Evolutionary conservation across 345 rosid species (phyloP), one percentile per base, ranked within the genome.

Genomic region (Eucalyptus melliodora): DNA sequence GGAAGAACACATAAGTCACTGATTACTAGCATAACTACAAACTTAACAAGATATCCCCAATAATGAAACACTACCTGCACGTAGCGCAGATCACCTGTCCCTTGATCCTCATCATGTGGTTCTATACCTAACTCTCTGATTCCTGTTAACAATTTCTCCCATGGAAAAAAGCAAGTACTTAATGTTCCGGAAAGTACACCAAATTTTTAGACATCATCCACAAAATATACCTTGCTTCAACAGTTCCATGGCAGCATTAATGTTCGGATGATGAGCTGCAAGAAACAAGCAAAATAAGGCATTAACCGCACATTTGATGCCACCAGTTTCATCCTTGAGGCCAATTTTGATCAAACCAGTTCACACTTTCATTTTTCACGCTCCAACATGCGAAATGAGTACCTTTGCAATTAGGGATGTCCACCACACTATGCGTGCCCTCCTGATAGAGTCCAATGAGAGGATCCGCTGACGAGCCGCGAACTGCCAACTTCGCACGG

Each of bases 191-290:
- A 77, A 77, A 37, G 83, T 9, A 77, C 11, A 11, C 30, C 83
- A 77, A 77, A 77, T 77, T 44, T 40, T 77, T 77, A 77, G 47
- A 77, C 83, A 21, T 37, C 83, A 77, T 77, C 83, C 8, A 23
- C 83, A 37, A 37, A 37, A 77, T 72, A 17, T 49, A 95, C 99
- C 99, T 96, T 89, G 90, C 95, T 97, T 96, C 83, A 97, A 88
- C 87, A 97, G 93, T 89, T 96, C 97, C 92, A 95, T 95, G 27
- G 95, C 97, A 87, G 95, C 95, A 95, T 97, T 97, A 69, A 97
- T 97, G 89, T 94, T 93, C 15, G 98, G 99, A 92, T 97, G 99
- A 91, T 96, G 99, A 90, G 98, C 98, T 97, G 96, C 92, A 92
- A 51, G 45, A 90, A 85, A 72, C 72, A 88, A 72, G 62, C 50